Evolutionary conservation across 2,329 filamentous ascomycete genomes (phyloP).

Genomic region (Escovopsis sp.): DNA sequence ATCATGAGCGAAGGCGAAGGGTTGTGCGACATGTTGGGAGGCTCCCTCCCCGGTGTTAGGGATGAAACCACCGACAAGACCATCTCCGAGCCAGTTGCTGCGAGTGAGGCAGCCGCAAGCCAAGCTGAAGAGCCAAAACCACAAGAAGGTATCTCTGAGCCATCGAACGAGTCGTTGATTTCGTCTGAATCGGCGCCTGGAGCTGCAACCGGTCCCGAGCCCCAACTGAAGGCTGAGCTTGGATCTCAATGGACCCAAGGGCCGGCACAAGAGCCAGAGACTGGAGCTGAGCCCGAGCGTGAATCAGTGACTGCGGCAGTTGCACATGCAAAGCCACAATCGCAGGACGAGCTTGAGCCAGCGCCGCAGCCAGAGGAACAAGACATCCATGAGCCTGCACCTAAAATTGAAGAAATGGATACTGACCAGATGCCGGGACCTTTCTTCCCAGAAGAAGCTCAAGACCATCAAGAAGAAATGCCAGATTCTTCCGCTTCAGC

Average conservation of each 20-base stretch:
- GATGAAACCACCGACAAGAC: not conserved
- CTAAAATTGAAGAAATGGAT: slow-evolving; percentile 29
- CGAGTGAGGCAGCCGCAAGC: not conserved
- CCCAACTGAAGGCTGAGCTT: not conserved
- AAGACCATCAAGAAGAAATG: not conserved
- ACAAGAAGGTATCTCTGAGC: not conserved
- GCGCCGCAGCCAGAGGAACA: not conserved
- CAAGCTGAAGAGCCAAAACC: not conserved
- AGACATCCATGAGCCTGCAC: slow-evolving; percentile 11
- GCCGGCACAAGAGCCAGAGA: not conserved
- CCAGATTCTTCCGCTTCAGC: not conserved
- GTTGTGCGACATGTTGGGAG: slow-evolving; percentile 29
- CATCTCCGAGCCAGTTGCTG: not conserved
- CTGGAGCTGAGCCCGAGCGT: not conserved
- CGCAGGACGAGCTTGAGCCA: not conserved
- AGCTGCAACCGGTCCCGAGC: not conserved
- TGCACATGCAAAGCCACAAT: not conserved
- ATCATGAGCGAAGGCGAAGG: slow-evolving; percentile 31
- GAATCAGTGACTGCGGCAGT: not conserved
- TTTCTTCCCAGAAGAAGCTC: not conserved
- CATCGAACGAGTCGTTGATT: not conserved
- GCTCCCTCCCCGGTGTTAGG: slow-evolving; percentile 4
- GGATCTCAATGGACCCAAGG: not conserved
- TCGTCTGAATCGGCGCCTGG: not conserved
- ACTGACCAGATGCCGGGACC: slow-evolving; percentile 14